Evolutionary conservation across 768 basidiomycete genomes (phyloP).

Genomic region (Neoboletus brunneissimus): DNA sequence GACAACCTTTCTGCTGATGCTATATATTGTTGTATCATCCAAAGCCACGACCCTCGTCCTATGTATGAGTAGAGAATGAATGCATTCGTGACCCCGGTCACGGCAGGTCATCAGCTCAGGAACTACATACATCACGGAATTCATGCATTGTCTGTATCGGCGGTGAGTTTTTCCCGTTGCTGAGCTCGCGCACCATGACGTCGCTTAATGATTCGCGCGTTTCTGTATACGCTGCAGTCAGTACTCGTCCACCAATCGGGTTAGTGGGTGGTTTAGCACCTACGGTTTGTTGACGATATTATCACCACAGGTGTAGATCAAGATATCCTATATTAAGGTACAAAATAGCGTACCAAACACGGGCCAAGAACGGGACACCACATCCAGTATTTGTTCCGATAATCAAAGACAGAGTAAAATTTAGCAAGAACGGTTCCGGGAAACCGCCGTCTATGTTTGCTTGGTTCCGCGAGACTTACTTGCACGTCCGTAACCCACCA

Average conservation of each 20-base stretch:
- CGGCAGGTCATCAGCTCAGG: neutral
- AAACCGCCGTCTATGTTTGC: constrained; percentile 34
- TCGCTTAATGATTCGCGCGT: neutral
- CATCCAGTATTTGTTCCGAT: constrained; percentile 59
- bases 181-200: neutral
- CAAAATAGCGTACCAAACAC: constrained; percentile 54
- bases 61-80: neutral
- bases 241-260: neutral
- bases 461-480: constrained; percentile 10
- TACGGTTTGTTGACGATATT: constrained; percentile 50
- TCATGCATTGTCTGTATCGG: neutral
- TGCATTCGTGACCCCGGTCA: neutral
- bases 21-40: neutral
- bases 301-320: constrained; percentile 53
- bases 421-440: neutral
- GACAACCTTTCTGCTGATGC: neutral
- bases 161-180: neutral
- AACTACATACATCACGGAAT: neutral
- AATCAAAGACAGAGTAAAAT: constrained; percentile 12
- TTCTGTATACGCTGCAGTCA: constrained; percentile 4
- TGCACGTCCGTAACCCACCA: constrained; percentile 57
- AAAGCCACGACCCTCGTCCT: neutral
- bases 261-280: neutral
- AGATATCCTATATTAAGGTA: constrained; percentile 50
- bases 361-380: constrained; percentile 60